Base-by-base conservation (phyloP, 2,329 filamentous ascomycete genomes). In the Fonsecaea pedrosoi region DNA sequence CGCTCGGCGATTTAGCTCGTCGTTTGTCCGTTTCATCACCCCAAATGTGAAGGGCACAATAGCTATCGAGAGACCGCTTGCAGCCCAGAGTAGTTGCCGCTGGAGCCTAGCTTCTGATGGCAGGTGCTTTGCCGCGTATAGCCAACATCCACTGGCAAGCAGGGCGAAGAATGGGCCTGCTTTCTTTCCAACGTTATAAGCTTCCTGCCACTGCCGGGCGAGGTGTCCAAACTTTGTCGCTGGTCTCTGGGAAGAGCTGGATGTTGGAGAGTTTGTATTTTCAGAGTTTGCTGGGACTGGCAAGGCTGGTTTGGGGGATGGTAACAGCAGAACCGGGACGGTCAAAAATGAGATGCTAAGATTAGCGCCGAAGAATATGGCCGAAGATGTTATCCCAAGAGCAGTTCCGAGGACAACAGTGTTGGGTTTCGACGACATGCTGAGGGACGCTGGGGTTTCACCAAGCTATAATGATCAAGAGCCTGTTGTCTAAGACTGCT, bases 21-120 rank as follows among this genome's bases (percentile, higher is more conserved):
- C 42, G 37, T 69, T 69, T 53, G 67, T 69, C 40, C 55, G 40
- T 48, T 63, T 60, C 66, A 69, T 69, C 13, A 59, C 35, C 12
- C 15, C 48, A 34, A 69, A 60, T 12, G 66, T 69, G 32, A 66
- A 69, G 32, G 66, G 66, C 3, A 62, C 38, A 35, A 69, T 37
- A 21, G 55, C 32, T 30, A 66, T 32, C 6, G 53, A 59, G 15
- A 66, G 37, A 2, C 12, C 62, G 9, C 60, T 48, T 18, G 63
- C 66, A 45, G 60, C 48, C 21, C 55, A 35, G 13, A 69, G 55
- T 25, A 69, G 55, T 37, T 56, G 37, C 21, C 55, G 65, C 48
- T 60, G 62, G 38, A 50, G n/a, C 18, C 25, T 42, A 6, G 59
- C 25, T 30, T 37, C 55, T 13, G 25, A 9, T 15, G 62, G 37